phyloP scores from a whole-genome alignment of 106 monocot species.

The Ottelia alismoides region DNA sequence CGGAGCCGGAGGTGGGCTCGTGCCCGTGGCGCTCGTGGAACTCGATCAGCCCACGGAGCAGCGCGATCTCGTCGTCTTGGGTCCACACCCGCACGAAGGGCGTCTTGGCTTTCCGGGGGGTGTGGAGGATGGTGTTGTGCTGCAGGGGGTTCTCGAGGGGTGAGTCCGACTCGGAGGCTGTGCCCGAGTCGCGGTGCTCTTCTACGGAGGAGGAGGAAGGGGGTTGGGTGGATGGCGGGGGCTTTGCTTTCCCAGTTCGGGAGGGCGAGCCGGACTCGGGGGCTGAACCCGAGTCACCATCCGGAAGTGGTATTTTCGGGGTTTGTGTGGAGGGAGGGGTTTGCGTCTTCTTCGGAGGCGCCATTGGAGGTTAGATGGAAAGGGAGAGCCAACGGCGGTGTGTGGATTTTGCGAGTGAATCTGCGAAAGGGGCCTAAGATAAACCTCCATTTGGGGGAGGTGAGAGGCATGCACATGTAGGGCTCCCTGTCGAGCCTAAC shows the following conservation, averaged over 20 bases:
- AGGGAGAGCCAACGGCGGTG: no score
- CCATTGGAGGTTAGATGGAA: no score
- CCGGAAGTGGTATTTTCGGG: no score
- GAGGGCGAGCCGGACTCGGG: neutral
- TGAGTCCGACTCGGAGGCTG: neutral
- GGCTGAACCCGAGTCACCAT: no score
- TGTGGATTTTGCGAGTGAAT: no score
- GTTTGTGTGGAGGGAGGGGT: no score
- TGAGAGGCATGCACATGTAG: no score
- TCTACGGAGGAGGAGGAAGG: neutral
- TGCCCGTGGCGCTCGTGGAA: neutral
- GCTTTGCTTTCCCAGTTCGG: no score
- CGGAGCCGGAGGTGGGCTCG: neutral
- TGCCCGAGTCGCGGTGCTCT: neutral
- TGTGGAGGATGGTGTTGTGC: neutral
- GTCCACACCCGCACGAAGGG: neutral
- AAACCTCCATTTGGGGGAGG: no score
- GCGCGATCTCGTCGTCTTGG: neutral
- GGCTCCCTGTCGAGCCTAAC: no score
- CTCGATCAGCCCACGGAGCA: neutral
- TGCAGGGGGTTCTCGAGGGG: neutral
- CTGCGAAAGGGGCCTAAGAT: no score
- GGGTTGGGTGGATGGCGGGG: neutral
- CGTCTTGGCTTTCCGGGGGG: neutral
- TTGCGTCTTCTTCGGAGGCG: no score